Evolutionary conservation across 495 filamentous ascomycete species (phyloP).

Genomic region (Daldinia loculata): DNA sequence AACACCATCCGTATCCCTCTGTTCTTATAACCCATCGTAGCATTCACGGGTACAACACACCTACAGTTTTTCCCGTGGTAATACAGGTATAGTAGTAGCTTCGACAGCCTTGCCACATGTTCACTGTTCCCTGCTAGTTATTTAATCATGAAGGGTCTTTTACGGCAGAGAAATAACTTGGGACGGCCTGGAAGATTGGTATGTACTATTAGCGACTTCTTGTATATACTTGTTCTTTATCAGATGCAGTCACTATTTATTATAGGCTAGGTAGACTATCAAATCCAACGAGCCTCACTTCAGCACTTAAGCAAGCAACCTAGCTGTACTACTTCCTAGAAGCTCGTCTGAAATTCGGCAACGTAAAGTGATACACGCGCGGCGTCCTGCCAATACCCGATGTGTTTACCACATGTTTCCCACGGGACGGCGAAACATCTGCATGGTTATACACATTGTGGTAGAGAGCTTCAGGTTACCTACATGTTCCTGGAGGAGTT

Average conservation of each 20-base stretch:
- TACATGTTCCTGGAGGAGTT: conserved; percentile 9
- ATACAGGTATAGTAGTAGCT: background rate
- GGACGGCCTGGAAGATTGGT: background rate
- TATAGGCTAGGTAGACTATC: background rate
- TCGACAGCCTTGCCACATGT: background rate
- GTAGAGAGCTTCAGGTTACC: conserved; percentile 2
- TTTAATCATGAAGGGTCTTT: background rate
- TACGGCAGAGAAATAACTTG: background rate
- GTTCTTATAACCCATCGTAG: background rate
- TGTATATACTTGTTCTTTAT: background rate
- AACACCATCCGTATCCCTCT: background rate
- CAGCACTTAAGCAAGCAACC: background rate
- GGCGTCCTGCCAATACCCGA: conserved; percentile 2
- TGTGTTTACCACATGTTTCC: conserved; percentile 2
- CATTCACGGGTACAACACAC: background rate
- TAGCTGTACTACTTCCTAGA: background rate
- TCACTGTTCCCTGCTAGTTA: background rate
- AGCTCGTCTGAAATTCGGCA: background rate
- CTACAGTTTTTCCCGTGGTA: background rate
- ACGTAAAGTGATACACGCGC: background rate
- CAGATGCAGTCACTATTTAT: background rate
- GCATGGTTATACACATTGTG: background rate
- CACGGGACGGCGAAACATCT: conserved; percentile 22
- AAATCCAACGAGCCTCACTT: background rate
- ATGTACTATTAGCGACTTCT: background rate